These are phyloP conservation scores for Alternaria sp. DNA, from an alignment of 2,329 filamentous ascomycete genomes.

Conservation along the genomic window DNA sequence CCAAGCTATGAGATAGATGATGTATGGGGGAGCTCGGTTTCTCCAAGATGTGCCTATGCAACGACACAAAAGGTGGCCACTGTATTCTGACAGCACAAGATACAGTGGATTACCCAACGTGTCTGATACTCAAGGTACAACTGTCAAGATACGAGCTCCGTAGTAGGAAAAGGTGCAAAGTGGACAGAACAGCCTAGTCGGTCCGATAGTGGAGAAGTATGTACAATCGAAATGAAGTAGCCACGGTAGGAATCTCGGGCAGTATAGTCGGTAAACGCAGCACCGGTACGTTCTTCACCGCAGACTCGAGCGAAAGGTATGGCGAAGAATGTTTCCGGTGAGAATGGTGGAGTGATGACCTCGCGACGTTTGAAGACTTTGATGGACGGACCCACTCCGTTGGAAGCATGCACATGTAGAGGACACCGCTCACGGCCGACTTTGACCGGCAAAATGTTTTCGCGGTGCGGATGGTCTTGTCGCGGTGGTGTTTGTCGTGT, in stretches of 20 bases:
- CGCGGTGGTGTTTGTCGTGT: not conserved
- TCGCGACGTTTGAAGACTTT: constrained; percentile 12
- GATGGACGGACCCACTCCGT: constrained; percentile 23
- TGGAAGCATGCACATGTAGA: constrained; percentile 14
- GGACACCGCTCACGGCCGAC: constrained; percentile 21
- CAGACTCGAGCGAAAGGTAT: not conserved
- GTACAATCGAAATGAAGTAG: constrained; percentile 12
- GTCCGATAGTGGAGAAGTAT: constrained; percentile 16
- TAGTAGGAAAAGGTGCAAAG: not conserved
- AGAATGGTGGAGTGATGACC: constrained; percentile 11
- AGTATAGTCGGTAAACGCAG: not conserved
- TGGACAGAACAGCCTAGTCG: constrained; percentile 1
- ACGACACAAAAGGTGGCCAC: not conserved
- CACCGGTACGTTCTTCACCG: not conserved
- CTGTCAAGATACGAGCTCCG: not conserved
- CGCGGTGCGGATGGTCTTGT: not conserved
- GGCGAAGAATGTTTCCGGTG: constrained; percentile 1
- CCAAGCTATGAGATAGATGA: constrained; percentile 11
- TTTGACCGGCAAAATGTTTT: constrained; percentile 18
- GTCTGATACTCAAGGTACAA: not conserved
- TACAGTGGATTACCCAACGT: not conserved
- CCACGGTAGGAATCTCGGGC: not conserved
- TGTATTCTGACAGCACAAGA: not conserved
- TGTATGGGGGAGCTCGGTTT: not conserved
- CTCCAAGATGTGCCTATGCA: not conserved